These are phyloP conservation scores for Echinochloa phyllopogon DNA, from an alignment of 176 grass and related monocot genomes.

Conservation along the genomic window DNA sequence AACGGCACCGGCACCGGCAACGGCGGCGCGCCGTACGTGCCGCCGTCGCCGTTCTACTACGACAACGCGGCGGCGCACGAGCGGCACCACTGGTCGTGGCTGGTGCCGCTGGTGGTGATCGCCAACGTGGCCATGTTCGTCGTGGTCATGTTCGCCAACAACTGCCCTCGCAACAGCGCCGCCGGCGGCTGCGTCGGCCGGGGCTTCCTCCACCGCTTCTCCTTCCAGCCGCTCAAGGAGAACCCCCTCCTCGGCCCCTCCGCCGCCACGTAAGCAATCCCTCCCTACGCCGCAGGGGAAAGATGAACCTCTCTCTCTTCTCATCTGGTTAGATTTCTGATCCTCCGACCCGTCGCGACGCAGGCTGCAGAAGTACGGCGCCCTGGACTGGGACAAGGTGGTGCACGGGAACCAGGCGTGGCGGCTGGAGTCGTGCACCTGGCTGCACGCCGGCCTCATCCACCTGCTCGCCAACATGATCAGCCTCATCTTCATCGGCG, in stretches of 20 bases:
- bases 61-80: slow-evolving; percentile 45
- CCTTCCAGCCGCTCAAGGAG: slow-evolving; percentile 89
- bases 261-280: slow-evolving; percentile 53
- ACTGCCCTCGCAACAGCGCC: slow-evolving; percentile 57
- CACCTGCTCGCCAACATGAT: slow-evolving; percentile 86
- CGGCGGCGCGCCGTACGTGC: slow-evolving; percentile 4
- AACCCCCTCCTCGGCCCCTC: slow-evolving; percentile 81
- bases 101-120: slow-evolving; percentile 66
- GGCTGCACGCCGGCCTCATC: slow-evolving; percentile 87
- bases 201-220: slow-evolving; percentile 63
- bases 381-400: slow-evolving; percentile 66
- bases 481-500: slow-evolving; percentile 78
- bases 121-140: slow-evolving; percentile 73
- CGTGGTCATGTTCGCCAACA: slow-evolving; percentile 72
- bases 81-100: slow-evolving; percentile 65
- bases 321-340: neutral
- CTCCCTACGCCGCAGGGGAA: no score
- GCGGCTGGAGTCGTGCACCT: slow-evolving; percentile 73
- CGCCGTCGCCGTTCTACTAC: slow-evolving; percentile 64
- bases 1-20: slow-evolving; percentile 3
- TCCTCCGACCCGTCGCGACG: neutral
- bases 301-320: neutral
- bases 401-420: slow-evolving; percentile 69
- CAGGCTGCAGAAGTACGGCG: slow-evolving; percentile 76
- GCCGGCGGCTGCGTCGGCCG: slow-evolving; percentile 54